Percentiles rank a stretch among this genome's conserved stretches.
Conservation (phyloP, 2,329 filamentous ascomycete genomes). For the Blastomyces silverae region DNA sequence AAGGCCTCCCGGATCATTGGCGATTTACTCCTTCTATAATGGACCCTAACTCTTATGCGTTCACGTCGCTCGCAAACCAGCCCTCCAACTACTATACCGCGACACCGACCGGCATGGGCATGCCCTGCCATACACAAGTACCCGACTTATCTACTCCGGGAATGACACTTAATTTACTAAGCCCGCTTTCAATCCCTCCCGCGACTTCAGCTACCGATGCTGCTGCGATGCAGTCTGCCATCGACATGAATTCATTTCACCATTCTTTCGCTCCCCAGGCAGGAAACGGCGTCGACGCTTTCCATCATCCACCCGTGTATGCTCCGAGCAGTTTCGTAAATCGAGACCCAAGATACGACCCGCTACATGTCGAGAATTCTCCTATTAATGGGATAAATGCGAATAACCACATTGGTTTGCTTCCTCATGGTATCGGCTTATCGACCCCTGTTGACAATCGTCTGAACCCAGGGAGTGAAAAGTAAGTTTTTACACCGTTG, state of each 20-base stretch:
- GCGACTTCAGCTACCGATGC: conserved; percentile 51
- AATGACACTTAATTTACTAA: conserved; percentile 53
- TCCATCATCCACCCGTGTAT: conserved; percentile 56
- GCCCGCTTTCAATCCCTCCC: conserved; percentile 72
- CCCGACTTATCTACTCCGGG: conserved; percentile 77
- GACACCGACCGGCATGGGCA: conserved; percentile 63
- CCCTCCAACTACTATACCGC: conserved; percentile 81
- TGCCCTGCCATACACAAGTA: conserved; percentile 59
- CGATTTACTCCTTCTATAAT: conserved; percentile 82
- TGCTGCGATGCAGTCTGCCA: conserved; percentile 39
- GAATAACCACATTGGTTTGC: not conserved
- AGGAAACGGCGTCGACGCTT: conserved; percentile 64
- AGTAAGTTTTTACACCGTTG: conserved; percentile 34
- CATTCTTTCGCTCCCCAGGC: conserved; percentile 50
- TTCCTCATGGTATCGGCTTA: conserved; percentile 18
- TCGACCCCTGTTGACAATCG: conserved; percentile 21
- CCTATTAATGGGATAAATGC: conserved; percentile 43
- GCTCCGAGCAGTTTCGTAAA: conserved; percentile 75
- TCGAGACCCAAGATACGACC: conserved; percentile 71
- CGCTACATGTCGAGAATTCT: conserved; percentile 64
- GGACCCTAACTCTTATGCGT: conserved; percentile 76
- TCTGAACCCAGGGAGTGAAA: conserved; percentile 41
- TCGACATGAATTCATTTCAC: conserved; percentile 65
- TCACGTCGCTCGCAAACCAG: conserved; percentile 71
- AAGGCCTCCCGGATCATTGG: conserved; percentile 73